Percentiles rank a stretch among this genome's conserved stretches.
Conservation (phyloP, 352 stramenopile species). For the Phytopythium sindhum region DNA sequence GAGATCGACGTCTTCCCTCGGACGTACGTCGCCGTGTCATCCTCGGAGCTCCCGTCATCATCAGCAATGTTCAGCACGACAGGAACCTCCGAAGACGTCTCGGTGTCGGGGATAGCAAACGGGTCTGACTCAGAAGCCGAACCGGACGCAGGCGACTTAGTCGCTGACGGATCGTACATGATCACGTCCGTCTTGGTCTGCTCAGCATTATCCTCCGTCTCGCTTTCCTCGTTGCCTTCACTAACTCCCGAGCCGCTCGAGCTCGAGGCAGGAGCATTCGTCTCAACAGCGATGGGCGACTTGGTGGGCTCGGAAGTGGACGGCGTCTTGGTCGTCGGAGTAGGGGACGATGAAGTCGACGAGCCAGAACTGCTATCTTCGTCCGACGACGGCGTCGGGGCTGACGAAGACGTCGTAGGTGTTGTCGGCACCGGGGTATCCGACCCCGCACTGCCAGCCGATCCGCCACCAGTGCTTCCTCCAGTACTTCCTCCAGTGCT, state of each 20-base stretch:
- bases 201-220: constrained; percentile 24
- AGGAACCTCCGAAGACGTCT: constrained; percentile 24
- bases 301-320: constrained; percentile 20
- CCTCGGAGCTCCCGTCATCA: constrained; percentile 18
- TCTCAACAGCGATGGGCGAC: constrained; percentile 40
- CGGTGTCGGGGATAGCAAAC: constrained; percentile 47
- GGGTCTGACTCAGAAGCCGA: constrained; percentile 34
- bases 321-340: constrained; percentile 16
- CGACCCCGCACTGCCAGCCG: constrained; percentile 1
- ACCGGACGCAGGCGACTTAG: constrained; percentile 17
- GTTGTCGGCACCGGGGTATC: constrained; percentile 13
- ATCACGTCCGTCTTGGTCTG: constrained; percentile 47
- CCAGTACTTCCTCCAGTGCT: neutral
- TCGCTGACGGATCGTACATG: constrained; percentile 37
- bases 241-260: constrained; percentile 10
- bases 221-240: constrained; percentile 18
- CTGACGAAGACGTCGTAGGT: constrained; percentile 4
- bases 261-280: constrained; percentile 17
- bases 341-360: constrained; percentile 15
- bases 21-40: constrained; percentile 43
- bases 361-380: neutral
- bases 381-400: neutral
- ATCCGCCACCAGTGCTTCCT: neutral
- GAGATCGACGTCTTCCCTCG: constrained; percentile 29
- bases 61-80: constrained; percentile 50